Conservation (phyloP, 495 filamentous ascomycete genomes). For the Emericellopsis terricola region DNA sequence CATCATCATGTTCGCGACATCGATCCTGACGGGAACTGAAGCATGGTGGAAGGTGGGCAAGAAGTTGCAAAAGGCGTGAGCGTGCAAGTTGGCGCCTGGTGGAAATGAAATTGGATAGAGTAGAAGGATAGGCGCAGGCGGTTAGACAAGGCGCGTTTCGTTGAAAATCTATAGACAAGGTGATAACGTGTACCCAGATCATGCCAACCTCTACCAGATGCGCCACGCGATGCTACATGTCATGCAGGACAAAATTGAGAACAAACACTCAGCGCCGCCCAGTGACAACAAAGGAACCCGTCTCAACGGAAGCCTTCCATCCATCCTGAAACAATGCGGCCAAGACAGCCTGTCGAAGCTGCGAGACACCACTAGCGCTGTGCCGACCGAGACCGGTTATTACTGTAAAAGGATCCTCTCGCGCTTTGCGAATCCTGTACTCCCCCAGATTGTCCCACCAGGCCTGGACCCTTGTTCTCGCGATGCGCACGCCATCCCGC, state of each 20-base stretch:
- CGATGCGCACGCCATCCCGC: slow-evolving; percentile 58
- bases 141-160: too few relatives aligned
- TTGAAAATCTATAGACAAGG: too few relatives aligned
- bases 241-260: too few relatives aligned
- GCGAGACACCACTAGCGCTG: slow-evolving; percentile 54
- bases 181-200: too few relatives aligned
- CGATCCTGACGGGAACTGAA: slow-evolving; percentile 33
- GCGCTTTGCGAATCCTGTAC: slow-evolving; percentile 26
- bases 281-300: slow-evolving; percentile 45
- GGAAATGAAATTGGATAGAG: too few relatives aligned
- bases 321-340: slow-evolving; percentile 59
- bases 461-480: slow-evolving; percentile 38
- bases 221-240: too few relatives aligned
- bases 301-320: slow-evolving; percentile 59
- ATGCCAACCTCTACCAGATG: too few relatives aligned
- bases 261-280: slow-evolving; percentile 29
- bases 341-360: slow-evolving; percentile 63
- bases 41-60: slow-evolving; percentile 24
- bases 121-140: too few relatives aligned
- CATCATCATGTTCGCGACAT: slow-evolving; percentile 36
- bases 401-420: slow-evolving; percentile 38
- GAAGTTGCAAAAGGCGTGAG: slow-evolving; percentile 12
- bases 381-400: slow-evolving; percentile 71
- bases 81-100: too few relatives aligned
- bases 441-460: slow-evolving; percentile 75